These are phyloP conservation scores for Plasmodium yoelii DNA, from an alignment of 169 alveolate genomes.

Conservation along the genomic window DNA sequence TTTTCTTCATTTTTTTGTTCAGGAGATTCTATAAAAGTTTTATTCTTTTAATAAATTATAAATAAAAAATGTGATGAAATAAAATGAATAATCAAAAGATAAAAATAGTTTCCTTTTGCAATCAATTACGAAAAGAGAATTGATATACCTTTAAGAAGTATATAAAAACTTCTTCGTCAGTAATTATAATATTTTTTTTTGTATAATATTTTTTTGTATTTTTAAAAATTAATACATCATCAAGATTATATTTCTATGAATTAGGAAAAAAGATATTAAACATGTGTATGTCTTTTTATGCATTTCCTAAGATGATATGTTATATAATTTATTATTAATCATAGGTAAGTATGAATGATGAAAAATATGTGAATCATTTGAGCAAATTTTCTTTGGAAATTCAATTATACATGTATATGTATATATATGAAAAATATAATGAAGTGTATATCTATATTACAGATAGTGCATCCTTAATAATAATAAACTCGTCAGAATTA, in stretches of 20 bases:
- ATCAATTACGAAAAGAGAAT: neutral
- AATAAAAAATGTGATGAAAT: neutral
- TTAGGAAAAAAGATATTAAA: neutral
- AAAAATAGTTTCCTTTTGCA: neutral
- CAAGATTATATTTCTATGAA: slow-evolving; percentile 46
- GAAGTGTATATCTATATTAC: slow-evolving; percentile 17
- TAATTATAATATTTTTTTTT: slow-evolving; percentile 26
- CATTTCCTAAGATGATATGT: neutral
- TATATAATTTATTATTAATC: too few species aligned
- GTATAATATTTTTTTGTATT: slow-evolving; percentile 25
- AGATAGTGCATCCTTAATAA: slow-evolving; percentile 30
- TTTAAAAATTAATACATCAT: slow-evolving; percentile 58
- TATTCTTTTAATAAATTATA: slow-evolving; percentile 18
- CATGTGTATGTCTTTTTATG: neutral
- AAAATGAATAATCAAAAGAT: neutral
- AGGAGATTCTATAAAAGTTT: neutral
- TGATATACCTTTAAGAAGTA: slow-evolving; percentile 33
- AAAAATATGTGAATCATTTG: neutral
- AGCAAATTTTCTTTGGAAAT: neutral
- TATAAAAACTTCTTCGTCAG: slow-evolving; percentile 31
- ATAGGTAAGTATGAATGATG: neutral
- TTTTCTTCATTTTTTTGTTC: slow-evolving; percentile 9
- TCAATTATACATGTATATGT: neutral
- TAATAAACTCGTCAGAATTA: slow-evolving; percentile 22
- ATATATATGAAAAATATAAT: neutral